Evolutionary conservation across 2,329 filamentous ascomycete genomes (phyloP).

Genomic region (Talaromyces sp.): DNA sequence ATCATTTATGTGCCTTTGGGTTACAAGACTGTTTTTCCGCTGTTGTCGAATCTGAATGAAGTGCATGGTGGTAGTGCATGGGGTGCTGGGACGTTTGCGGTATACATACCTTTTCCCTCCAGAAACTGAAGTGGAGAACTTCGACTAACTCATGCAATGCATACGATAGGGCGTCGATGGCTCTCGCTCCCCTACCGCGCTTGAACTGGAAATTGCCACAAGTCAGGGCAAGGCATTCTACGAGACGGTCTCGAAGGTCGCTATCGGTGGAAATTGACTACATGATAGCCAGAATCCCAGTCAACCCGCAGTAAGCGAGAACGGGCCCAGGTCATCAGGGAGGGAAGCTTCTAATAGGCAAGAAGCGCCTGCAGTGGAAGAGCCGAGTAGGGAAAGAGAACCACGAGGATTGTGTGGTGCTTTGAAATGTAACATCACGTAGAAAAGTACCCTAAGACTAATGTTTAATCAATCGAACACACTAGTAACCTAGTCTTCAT

Average conservation of each 20-base stretch:
- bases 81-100: constrained; percentile 90
- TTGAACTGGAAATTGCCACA: constrained; percentile 75
- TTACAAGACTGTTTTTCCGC: constrained; percentile 73
- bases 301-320: background rate
- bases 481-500: background rate
- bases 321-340: constrained; percentile 50
- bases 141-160: background rate
- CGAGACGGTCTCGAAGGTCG: constrained; percentile 67
- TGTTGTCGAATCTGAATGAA: constrained; percentile 69
- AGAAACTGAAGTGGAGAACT: too few species aligned
- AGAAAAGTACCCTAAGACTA: background rate
- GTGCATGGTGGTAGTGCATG: constrained; percentile 83
- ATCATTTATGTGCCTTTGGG: constrained; percentile 93
- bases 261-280: constrained; percentile 59
- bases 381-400: background rate
- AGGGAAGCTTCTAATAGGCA: background rate
- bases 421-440: constrained; percentile 9
- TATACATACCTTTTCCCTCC: constrained; percentile 25
- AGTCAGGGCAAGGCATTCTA: constrained; percentile 85
- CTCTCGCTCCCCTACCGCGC: constrained; percentile 70
- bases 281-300: background rate
- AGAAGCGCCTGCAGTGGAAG: background rate
- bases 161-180: constrained; percentile 58
- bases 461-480: background rate
- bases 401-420: background rate